Base-by-base conservation (phyloP, 148 eudicot species). In the Persicaria tinctoria region DNA sequence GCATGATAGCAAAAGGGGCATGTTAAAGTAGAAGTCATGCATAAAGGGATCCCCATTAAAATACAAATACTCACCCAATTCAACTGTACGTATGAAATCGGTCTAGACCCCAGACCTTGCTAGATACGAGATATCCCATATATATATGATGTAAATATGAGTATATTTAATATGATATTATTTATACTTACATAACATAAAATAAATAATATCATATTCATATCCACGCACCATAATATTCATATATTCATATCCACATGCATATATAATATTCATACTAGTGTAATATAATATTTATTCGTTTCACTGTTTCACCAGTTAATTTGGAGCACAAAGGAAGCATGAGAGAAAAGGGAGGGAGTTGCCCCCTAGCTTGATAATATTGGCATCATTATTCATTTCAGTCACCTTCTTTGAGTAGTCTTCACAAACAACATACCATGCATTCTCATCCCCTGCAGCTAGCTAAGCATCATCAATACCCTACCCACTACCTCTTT, bases 351-450 rank as follows among this genome's bases (percentile, higher is more conserved):
- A 63, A 45, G 20, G 20, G 12, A 18, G 8, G 32, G 6, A 18
- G 54, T n/a, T 4, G 62, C 1, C 18, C 20, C 27, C 63, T 57
- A 3, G 12, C 41, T 18, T 63, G 17, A 18, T 50, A 20, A 59
- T 32, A 59, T 66, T 41, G 47, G 70, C 47, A 66, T 66, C 70
- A n/a, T n/a, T n/a, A n/a, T n/a, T n/a, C n/a, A 66, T 66, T 64
- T 64, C 70, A 41, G 45, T 64, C 70, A 13, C 70, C 27, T 60
- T 60, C 66, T 60, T 59, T 59, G 7, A 13, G 69, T 64, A 13
- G 69, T 64, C 70, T 66, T 66, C 46, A 60, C 66, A 60, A 60
- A 60, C 66, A 23, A 32, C 66, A 8, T 60, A 20, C 66, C 66
- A 60, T 60, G 3, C 3, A 60, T 60, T 60, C 66, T 20, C 66